Conservation (phyloP, 176 grass and related monocot species). For the Pharus latifolius region DNA sequence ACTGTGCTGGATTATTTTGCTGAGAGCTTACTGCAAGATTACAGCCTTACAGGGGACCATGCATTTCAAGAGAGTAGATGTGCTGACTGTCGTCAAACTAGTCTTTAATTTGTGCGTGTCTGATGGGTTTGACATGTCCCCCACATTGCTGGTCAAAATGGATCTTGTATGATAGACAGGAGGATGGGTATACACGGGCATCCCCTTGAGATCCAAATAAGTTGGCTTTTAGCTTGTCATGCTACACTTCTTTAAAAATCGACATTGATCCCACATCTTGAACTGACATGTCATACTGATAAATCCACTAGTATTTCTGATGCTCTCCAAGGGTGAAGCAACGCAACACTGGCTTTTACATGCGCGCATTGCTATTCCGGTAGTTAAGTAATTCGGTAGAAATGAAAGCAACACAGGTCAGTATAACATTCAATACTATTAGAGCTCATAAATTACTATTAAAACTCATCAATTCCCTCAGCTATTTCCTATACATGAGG, state of each 20-base stretch:
- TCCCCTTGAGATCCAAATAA: constrained; percentile 52
- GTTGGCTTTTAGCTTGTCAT: background rate
- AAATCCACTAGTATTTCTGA: too few species aligned
- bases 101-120: constrained; percentile 41
- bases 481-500: too few species aligned
- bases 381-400: too few species aligned
- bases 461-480: too few species aligned
- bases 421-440: too few species aligned
- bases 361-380: too few species aligned
- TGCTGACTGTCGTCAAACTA: constrained; percentile 35
- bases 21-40: constrained; percentile 50
- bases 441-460: too few species aligned
- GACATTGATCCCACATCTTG: too few species aligned
- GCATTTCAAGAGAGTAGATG: constrained; percentile 39
- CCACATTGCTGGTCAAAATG: constrained; percentile 42
- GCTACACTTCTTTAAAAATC: background rate
- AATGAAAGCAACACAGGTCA: too few species aligned
- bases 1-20: constrained; percentile 48
- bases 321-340: too few species aligned
- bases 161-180: constrained; percentile 49
- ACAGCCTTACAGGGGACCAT: constrained; percentile 43
- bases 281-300: too few species aligned
- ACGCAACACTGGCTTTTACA: too few species aligned
- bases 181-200: constrained; percentile 46
- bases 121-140: constrained; percentile 48